Evolutionary conservation across 1,284 basidiomycete species (phyloP).

Genomic region (Leucoagaricus sp.): DNA sequence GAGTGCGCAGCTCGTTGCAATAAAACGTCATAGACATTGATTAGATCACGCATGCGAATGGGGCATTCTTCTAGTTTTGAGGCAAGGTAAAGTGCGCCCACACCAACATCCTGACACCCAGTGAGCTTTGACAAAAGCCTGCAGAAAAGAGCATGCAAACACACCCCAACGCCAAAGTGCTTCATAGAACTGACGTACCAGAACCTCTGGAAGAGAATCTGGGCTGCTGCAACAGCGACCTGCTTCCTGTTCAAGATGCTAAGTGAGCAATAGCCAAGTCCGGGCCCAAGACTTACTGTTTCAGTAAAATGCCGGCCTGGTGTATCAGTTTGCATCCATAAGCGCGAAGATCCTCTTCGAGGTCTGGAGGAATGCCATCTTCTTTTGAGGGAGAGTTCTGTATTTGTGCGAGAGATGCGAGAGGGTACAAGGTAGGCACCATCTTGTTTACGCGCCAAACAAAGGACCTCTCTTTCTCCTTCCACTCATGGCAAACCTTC

Average conservation of each 20-base stretch:
- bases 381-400: slow-evolving; percentile 75
- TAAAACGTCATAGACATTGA: slow-evolving; percentile 92
- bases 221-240: slow-evolving; percentile 94
- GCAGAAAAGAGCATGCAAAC: slow-evolving; percentile 27
- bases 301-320: slow-evolving; percentile 88
- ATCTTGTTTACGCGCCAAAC: slow-evolving; percentile 30
- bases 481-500: slow-evolving; percentile 37
- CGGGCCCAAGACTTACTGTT: slow-evolving; percentile 61
- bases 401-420: slow-evolving; percentile 83
- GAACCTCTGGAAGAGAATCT: slow-evolving; percentile 96
- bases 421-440: slow-evolving; percentile 73
- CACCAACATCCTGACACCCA: slow-evolving; percentile 77
- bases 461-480: not conserved
- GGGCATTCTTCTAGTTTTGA: slow-evolving; percentile 97
- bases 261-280: slow-evolving; percentile 15
- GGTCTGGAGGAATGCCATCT: slow-evolving; percentile 78
- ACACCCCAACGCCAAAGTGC: slow-evolving; percentile 88
- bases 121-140: not conserved
- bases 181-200: slow-evolving; percentile 96
- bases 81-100: slow-evolving; percentile 92
- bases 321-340: slow-evolving; percentile 94
- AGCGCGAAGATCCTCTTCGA: slow-evolving; percentile 86
- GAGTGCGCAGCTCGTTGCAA: slow-evolving; percentile 61
- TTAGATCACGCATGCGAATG: slow-evolving; percentile 87
- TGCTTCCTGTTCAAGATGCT: slow-evolving; percentile 70